A percentile compares a stretch with the other conserved stretches of the same genome.
Conservation (phyloP, 148 eudicot species). For the Selenicereus undatus region DNA sequence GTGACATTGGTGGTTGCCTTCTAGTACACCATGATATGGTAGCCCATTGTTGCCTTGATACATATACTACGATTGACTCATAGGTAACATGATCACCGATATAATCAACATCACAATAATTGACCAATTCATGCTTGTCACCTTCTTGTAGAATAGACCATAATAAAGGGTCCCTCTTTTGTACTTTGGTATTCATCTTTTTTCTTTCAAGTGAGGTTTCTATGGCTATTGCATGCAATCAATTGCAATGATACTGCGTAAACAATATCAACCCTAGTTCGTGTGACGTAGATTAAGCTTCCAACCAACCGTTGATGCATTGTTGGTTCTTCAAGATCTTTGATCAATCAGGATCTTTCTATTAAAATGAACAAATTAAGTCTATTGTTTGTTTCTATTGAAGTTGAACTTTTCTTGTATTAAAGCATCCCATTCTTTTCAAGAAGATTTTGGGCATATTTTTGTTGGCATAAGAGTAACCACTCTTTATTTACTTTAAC, state of each 20-base stretch:
- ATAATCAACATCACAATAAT: background rate
- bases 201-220: background rate
- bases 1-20: background rate
- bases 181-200: background rate
- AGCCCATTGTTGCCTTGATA: background rate
- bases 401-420: slow-evolving; percentile 13
- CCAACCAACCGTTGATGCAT: slow-evolving; percentile 16
- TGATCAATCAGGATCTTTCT: background rate
- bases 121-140: too few species aligned
- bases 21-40: background rate
- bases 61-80: background rate
- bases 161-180: background rate
- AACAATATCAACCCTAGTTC: background rate
- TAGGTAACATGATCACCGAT: background rate
- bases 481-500: slow-evolving; percentile 4
- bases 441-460: slow-evolving; percentile 17
- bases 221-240: background rate
- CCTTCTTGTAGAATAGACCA: background rate
- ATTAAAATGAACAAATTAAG: background rate
- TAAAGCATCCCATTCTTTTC: slow-evolving; percentile 9
- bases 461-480: slow-evolving; percentile 7
- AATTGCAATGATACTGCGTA: background rate
- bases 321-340: slow-evolving; percentile 14
- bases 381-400: background rate
- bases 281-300: slow-evolving; percentile 10